These are phyloP conservation scores for Penicillium sp. DNA, from an alignment of 2,329 filamentous ascomycete species.

Conservation along the genomic window DNA sequence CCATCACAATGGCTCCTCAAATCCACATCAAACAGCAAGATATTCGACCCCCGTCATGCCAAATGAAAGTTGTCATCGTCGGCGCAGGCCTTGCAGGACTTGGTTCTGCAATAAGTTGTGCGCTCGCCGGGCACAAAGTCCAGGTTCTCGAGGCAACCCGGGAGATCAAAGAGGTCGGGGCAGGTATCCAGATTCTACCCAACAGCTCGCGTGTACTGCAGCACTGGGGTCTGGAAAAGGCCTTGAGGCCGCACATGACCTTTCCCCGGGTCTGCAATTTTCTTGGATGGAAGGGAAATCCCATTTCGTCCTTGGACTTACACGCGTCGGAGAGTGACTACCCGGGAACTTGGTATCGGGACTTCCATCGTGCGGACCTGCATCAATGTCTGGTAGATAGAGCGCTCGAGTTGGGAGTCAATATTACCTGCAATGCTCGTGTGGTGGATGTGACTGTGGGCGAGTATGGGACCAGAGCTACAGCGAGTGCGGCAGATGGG, in stretches of 20 bases:
- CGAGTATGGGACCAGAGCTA: constrained; percentile 27
- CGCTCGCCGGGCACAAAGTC: constrained; percentile 21
- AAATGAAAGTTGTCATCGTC: constrained; percentile 35
- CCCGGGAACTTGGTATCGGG: constrained; percentile 40
- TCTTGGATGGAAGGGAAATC: constrained; percentile 47
- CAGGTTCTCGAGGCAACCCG: constrained; percentile 20
- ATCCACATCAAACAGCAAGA: constrained; percentile 39
- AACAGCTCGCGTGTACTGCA: constrained; percentile 34
- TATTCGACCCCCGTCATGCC: constrained; percentile 39
- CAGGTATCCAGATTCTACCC: constrained; percentile 24
- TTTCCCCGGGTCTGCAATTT: constrained; percentile 42
- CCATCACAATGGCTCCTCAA: constrained; percentile 32
- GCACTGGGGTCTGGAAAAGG: constrained; percentile 38
- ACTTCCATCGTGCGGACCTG: constrained; percentile 49
- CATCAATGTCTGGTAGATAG: constrained; percentile 43
- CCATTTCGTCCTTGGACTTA: constrained; percentile 44
- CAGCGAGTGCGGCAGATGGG: constrained; percentile 28
- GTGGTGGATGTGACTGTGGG: constrained; percentile 37
- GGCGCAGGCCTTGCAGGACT: constrained; percentile 25
- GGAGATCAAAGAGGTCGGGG: constrained; percentile 25
- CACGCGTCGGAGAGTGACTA: constrained; percentile 33
- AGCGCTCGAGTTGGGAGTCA: constrained; percentile 43
- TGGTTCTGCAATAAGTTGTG: constrained; percentile 21
- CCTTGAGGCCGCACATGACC: constrained; percentile 36
- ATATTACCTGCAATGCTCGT: constrained; percentile 38